Evolutionary conservation across 2,329 filamentous ascomycete genomes (phyloP), one percentile per base, ranked within the genome.

Genomic region (Monosporascus sp.): DNA sequence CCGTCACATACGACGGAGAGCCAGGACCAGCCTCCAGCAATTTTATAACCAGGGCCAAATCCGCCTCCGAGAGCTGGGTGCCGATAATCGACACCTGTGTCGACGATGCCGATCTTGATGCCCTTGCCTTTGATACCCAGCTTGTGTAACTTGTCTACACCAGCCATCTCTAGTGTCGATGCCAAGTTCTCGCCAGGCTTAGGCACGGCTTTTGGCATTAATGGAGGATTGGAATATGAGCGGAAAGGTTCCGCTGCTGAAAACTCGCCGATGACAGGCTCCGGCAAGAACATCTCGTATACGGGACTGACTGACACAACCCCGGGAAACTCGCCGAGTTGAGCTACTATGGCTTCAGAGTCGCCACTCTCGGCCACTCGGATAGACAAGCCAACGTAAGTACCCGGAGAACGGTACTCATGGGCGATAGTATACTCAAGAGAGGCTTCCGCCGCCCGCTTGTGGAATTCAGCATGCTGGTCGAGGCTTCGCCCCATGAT

Each of bases 41-140:
- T 50, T 38, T 57, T 61, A 15, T 55, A 53, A 11, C 45, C 54
- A 15, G 59, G 51, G 22, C 57, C 59, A 24, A 52, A 52, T 5
- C 57, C 56, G 6, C 54, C 52, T 8, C 57, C 59, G 1, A 60
- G 46, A 6, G 49, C 59, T 2, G 54, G 55, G 27, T 58, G 55
- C 18, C 50, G 46, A 36, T 57, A 61, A 24, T 59, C 57, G 15
- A 56, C 56, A 5, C 59, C 59, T 14, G 54, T 59, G 48, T 61
- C 58, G 38, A 61, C 31, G 8, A 61, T 59, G 15, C 56, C 59
- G 31, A 60, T 49, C 44, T 57, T 57, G 18, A 60, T 48, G 3
- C 54, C 54, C 25, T 60, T 55, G 1, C 59, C 57, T 31, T 55
- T 57, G 18, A 58, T 54, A 1, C 54, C 57, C 7, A 57, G 48